These are phyloP conservation scores for Barnettozyma sucrosica DNA, from an alignment of 805 yeast genomes.

Conservation along the genomic window DNA sequence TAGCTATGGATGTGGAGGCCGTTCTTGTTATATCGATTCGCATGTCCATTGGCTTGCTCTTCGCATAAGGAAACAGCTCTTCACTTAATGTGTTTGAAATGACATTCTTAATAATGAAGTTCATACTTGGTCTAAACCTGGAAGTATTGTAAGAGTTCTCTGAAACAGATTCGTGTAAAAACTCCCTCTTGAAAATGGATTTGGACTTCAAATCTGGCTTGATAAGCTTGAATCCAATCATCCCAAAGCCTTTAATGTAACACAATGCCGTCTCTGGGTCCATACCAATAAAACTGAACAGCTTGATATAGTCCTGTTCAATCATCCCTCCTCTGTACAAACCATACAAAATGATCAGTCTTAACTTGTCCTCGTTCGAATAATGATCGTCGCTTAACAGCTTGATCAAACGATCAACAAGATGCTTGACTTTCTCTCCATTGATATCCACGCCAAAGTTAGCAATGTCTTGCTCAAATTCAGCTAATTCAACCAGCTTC, in stretches of 20 bases:
- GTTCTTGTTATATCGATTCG: slow-evolving; percentile 29
- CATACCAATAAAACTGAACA: slow-evolving; percentile 50
- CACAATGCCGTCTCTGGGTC: slow-evolving; percentile 41
- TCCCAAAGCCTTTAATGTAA: slow-evolving; percentile 51
- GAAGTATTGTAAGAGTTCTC: slow-evolving; percentile 51
- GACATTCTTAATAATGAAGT: slow-evolving; percentile 48
- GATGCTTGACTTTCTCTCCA: slow-evolving; percentile 52
- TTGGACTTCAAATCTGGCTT: slow-evolving; percentile 37
- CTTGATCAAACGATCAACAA: slow-evolving; percentile 57
- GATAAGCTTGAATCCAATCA: slow-evolving; percentile 52
- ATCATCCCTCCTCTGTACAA: slow-evolving; percentile 78
- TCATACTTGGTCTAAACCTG: slow-evolving; percentile 66
- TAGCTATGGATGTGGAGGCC: slow-evolving; percentile 34
- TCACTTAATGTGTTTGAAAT: slow-evolving; percentile 50
- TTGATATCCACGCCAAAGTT: slow-evolving; percentile 68
- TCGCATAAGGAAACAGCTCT: slow-evolving; percentile 62
- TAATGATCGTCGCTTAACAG: slow-evolving; percentile 45
- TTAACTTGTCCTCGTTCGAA: slow-evolving; percentile 59
- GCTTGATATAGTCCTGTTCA: slow-evolving; percentile 63
- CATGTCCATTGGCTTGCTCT: slow-evolving; percentile 61
- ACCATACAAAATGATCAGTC: slow-evolving; percentile 71
- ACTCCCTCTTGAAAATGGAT: slow-evolving; percentile 38
- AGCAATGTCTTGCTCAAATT: slow-evolving; percentile 77
- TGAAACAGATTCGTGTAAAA: slow-evolving; percentile 47
- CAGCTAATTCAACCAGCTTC: slow-evolving; percentile 66